Evolutionary conservation across 2,329 filamentous ascomycete species (phyloP), one percentile per base, ranked within the genome.

Genomic region (Nigrograna mackinnonii): DNA sequence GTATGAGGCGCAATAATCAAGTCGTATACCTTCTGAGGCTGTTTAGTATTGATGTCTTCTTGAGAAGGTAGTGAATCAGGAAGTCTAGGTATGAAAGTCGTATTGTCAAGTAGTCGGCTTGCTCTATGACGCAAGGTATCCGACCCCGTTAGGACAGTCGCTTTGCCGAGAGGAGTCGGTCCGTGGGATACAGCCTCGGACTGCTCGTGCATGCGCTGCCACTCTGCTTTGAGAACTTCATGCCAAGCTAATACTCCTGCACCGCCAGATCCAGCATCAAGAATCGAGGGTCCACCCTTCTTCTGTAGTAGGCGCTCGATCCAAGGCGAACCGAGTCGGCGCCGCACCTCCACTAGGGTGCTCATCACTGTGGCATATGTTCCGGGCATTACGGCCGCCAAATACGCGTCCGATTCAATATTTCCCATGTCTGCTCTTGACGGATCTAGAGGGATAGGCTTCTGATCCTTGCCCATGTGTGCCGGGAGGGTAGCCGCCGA

Each of bases 1-100:
- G 85, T 79, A 62, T 99, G 90, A 2, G 91, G 89, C 1, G 91
- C 91, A 50, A 99, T 85, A 54, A 99, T 89, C 4, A 99, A 71
- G 61, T 99, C 94, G 65, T 86, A 96, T 32, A 83, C 80, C 69
- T 97, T 96, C 46, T 86, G 80, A 3, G 63, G 64, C 57, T 73
- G 55, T 52, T 54, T 55, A 9, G 48, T 39, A 36, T 64, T 67
- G 18, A 46, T 39, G 24, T 66, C 56, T 28, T 72, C 80, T 44
- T 84, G 75, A 1, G 82, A 79, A 61, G 86, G 85, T 19, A 90
- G 69, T 50, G 92, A 91, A 59, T 97, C 90, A 0, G 94, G 94
- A n/a, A 97, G 73, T 4, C 91, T 84, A 6, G 92, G 91, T 6
- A 99, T 77, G 62, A 99, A 96, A 0, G 88, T 95, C 0, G 94